Percentiles rank a stretch among this genome's conserved stretches.
phyloP scores from a whole-genome alignment of 208 protist genomes.

The Jaenimonas drosophilae region DNA sequence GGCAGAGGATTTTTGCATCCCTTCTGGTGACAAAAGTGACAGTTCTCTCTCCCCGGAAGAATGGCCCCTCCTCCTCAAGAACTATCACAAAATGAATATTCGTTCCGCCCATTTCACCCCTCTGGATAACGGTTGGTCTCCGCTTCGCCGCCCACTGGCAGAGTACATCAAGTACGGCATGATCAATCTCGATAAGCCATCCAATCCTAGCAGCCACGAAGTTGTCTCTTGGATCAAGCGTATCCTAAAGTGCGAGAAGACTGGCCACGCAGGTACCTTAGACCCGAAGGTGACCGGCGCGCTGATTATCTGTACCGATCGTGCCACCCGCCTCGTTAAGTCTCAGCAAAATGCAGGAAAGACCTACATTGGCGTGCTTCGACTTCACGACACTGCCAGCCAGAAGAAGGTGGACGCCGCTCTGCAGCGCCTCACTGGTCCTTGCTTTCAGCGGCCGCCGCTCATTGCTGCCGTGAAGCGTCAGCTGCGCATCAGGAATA shows the following conservation, averaged over 20 bases:
- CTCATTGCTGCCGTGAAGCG: constrained; percentile 98
- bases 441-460: constrained; percentile 98
- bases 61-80: constrained; percentile 98
- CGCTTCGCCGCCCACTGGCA: constrained; percentile 94
- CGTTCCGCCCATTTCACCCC: constrained; percentile 97
- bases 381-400: constrained; percentile 93
- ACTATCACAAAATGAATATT: constrained; percentile 98
- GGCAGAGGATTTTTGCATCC: constrained; percentile 68
- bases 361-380: constrained; percentile 98
- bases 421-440: constrained; percentile 96
- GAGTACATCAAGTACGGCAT: constrained; percentile 99
- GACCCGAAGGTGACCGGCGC: constrained; percentile 99
- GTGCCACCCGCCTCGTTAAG: constrained; percentile 99
- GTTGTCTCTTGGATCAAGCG: constrained; percentile 99
- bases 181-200: constrained; percentile 99
- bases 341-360: constrained; percentile 99
- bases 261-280: constrained; percentile 98
- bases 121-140: constrained; percentile 94
- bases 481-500: constrained; percentile 97
- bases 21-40: constrained; percentile 31
- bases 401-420: constrained; percentile 83
- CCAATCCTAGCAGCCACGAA: constrained; percentile 99
- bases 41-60: constrained; percentile 84
- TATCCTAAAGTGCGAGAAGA: constrained; percentile 99
- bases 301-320: constrained; percentile 98